Conservation (phyloP, 345 rosid genomes). For the Aurinia saxatilis region DNA sequence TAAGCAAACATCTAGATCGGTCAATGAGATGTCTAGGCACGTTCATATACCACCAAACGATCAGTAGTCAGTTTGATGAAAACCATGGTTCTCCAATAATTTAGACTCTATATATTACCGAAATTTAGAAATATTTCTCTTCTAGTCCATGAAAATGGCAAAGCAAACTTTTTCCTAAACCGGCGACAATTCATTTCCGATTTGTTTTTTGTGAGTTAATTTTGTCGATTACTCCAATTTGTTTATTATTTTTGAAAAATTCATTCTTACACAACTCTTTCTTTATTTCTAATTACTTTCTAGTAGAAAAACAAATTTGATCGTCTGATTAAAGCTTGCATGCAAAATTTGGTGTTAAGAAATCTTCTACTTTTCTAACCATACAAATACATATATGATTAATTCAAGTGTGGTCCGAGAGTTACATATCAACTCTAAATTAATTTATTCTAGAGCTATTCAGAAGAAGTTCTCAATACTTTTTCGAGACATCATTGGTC, state of each 20-base stretch:
- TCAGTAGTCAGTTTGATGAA: not conserved
- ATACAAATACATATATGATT: no score
- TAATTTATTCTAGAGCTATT: no score
- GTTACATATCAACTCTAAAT: no score
- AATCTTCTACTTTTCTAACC: not conserved
- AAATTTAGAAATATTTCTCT: not conserved
- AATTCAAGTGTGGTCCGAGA: no score
- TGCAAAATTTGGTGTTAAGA: no score
- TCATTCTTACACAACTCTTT: not conserved
- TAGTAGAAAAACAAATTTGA: no score
- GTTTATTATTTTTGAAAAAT: not conserved
- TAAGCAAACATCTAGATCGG: not conserved
- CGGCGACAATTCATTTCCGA: not conserved
- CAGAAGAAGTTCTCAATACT: no score
- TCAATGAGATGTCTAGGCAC: not conserved
- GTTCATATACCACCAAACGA: not conserved
- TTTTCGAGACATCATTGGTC: no score
- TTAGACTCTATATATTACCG: not conserved
- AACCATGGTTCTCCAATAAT: not conserved
- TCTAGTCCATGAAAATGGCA: not conserved
- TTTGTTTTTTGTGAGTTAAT: not conserved
- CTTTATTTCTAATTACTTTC: no score
- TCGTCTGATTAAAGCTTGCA: no score
- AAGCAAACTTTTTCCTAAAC: not conserved
- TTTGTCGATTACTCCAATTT: not conserved